phyloP scores from a whole-genome alignment of 148 eudicot species.

The Arbutus unedo region DNA sequence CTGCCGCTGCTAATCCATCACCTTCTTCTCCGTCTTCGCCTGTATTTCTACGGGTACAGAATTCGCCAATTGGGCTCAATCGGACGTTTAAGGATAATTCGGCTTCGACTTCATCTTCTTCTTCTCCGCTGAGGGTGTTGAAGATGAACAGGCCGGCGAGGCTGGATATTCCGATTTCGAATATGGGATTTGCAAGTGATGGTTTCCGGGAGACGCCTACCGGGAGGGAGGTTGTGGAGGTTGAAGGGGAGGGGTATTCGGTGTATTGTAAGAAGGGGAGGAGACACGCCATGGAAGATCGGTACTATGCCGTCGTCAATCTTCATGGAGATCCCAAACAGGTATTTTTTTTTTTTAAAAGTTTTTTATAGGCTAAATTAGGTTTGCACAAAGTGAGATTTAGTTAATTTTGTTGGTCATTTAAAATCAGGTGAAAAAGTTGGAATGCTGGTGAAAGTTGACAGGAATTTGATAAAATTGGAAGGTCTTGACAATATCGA shows the following conservation, averaged over 20 bases:
- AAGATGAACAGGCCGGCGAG: constrained; percentile 81
- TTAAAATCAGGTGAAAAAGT: too few species aligned
- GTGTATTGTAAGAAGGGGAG: constrained; percentile 82
- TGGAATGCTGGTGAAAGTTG: too few species aligned
- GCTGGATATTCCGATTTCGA: constrained; percentile 56
- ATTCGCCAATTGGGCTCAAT: constrained; percentile 26
- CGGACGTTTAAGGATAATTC: constrained; percentile 20
- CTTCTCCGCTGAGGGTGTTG: constrained; percentile 34
- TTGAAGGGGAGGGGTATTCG: constrained; percentile 66
- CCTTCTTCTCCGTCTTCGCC: constrained; percentile 31
- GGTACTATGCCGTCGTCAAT: constrained; percentile 54
- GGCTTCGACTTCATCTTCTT: constrained; percentile 21
- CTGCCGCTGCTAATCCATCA: neutral
- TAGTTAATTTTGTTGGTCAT: too few species aligned
- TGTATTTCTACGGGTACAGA: constrained; percentile 28
- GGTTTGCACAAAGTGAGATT: neutral
- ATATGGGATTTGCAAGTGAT: constrained; percentile 25
- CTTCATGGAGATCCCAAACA: constrained; percentile 56
- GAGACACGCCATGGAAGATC: constrained; percentile 84
- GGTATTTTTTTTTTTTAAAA: constrained; percentile 54
- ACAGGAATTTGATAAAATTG: too few species aligned
- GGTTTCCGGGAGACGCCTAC: constrained; percentile 21
- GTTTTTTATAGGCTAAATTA: neutral
- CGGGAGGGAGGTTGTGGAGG: constrained; percentile 41
- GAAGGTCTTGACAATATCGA: too few species aligned